Base-by-base conservation (phyloP, 2,329 filamentous ascomycete species). In the Kalmusia sp. region DNA sequence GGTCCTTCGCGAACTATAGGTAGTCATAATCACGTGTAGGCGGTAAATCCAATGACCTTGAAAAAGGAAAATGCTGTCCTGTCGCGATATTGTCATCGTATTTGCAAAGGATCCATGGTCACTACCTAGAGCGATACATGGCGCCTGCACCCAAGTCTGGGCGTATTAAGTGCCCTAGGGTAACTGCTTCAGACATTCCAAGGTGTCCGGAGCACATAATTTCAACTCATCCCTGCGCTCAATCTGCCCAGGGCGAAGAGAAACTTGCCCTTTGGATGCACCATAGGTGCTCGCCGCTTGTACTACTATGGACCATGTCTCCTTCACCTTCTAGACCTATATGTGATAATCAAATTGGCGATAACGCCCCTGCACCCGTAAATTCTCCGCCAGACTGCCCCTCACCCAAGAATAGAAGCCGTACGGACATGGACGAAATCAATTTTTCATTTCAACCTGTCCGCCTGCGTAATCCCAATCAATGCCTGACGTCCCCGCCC, bases 341-440 rank as follows among this genome's bases (percentile, higher is more conserved):
- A 67, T 63, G 56, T 62, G 63, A 61, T 53, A 63, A 65, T 63
- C 57, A 60, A 52, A 34, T 43, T 39, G 25, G 45, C 34, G 40
- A 65, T 61, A 64, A 59, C 63, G 51, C 54, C 39, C 51, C 47
- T 55, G 41, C 47, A 49, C 31, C 21, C 54, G 49, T 28, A 49
- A 44, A 52, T 58, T 55, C 49, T 30, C 14, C 41, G 24, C 46
- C 39, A 19, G 30, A 22, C 35, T 51, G 34, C 40, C 40, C 49
- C 53, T 57, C 43, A n/a, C 54, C 62, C 57, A 62, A 59, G 58
- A 63, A 68, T 66, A 67, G 60, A 54, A 52, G 33, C 22, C 45
- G 17, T 25, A 51, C 43, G 31, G 47, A 54, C 44, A 52, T 49
- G 35, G 37, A 52, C 39, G 7, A 38, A 11, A 8, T 27, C 55